These are phyloP conservation scores for Sicyos baderoa DNA, from an alignment of 306 rosid genomes.

Conservation along the genomic window DNA sequence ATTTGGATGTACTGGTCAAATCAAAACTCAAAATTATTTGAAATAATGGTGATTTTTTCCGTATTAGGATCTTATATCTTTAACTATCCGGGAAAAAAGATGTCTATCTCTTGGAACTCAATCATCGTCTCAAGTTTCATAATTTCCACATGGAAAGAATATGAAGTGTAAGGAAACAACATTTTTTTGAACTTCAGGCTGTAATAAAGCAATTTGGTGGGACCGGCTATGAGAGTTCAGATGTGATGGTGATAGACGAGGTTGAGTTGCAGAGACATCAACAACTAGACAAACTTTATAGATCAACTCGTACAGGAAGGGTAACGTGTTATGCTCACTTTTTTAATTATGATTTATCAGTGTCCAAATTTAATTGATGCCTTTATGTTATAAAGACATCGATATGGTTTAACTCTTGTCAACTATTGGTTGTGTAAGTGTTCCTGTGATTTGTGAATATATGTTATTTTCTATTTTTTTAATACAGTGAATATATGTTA, in stretches of 20 bases:
- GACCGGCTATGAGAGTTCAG: slow-evolving; percentile 90
- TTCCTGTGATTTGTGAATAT: background rate
- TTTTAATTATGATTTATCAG: background rate
- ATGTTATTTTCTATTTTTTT: too few species aligned
- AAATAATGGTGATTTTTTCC: background rate
- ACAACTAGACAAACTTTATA: slow-evolving; percentile 68
- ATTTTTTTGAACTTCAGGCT: slow-evolving; percentile 42
- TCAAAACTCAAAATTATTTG: background rate
- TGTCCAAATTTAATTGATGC: background rate
- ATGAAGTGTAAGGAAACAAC: background rate
- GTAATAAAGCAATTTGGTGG: slow-evolving; percentile 79
- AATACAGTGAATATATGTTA: background rate
- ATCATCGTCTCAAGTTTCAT: slow-evolving; percentile 10
- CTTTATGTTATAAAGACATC: background rate
- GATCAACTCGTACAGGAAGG: slow-evolving; percentile 85
- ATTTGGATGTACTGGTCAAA: background rate
- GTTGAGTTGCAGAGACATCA: slow-evolving; percentile 95
- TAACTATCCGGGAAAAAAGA: background rate
- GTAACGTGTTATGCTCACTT: slow-evolving; percentile 27
- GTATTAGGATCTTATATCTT: background rate
- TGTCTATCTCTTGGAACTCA: background rate
- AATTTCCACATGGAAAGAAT: background rate
- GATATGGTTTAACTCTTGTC: background rate
- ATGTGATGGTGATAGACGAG: slow-evolving; percentile 85
- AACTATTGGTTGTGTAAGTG: background rate